Percentiles rank a stretch among this genome's conserved stretches.
These are phyloP conservation scores for Globisporangium nunn DNA, from an alignment of 352 stramenopile species.

Conservation along the genomic window DNA sequence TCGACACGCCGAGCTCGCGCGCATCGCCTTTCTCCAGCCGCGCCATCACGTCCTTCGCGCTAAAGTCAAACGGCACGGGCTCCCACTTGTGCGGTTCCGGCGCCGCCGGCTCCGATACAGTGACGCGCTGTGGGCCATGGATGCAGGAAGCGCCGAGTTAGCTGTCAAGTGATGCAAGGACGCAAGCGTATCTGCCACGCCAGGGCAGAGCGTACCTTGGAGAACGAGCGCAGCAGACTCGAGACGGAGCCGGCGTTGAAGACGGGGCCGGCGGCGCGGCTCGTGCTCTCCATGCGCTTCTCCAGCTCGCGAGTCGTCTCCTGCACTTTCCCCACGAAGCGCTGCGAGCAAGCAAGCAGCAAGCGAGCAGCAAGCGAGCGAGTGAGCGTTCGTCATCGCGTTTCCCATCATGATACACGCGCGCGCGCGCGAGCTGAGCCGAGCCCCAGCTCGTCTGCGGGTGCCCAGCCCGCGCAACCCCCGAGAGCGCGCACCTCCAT, in stretches of 20 bases:
- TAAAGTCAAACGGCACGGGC: conserved; percentile 54
- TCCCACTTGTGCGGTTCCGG: conserved; percentile 42
- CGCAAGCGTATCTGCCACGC: too few species aligned
- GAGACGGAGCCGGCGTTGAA: conserved; percentile 52
- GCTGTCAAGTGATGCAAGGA: too few species aligned
- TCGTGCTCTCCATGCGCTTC: conserved; percentile 47
- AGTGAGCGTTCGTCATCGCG: background rate
- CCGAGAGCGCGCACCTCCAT: conserved; percentile 40
- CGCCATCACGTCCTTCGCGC: conserved; percentile 36
- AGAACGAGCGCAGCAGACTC: conserved; percentile 56
- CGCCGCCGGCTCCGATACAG: conserved; percentile 25
- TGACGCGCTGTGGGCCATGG: conserved; percentile 6
- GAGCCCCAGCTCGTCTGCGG: too few species aligned
- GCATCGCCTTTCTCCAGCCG: conserved; percentile 47
- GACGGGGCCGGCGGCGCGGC: conserved; percentile 40
- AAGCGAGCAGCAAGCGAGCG: background rate
- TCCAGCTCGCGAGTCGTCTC: conserved; percentile 56
- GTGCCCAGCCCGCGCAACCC: too few species aligned
- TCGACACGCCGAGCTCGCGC: conserved; percentile 54
- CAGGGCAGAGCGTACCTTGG: conserved; percentile 34
- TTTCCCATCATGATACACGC: too few species aligned
- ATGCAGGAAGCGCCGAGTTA: background rate
- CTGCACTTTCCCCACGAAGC: conserved; percentile 51
- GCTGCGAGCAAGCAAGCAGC: conserved; percentile 17
- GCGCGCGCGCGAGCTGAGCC: too few species aligned